Evolutionary conservation across 2,329 filamentous ascomycete genomes (phyloP).

Genomic region (Colletotrichum costaricense): DNA sequence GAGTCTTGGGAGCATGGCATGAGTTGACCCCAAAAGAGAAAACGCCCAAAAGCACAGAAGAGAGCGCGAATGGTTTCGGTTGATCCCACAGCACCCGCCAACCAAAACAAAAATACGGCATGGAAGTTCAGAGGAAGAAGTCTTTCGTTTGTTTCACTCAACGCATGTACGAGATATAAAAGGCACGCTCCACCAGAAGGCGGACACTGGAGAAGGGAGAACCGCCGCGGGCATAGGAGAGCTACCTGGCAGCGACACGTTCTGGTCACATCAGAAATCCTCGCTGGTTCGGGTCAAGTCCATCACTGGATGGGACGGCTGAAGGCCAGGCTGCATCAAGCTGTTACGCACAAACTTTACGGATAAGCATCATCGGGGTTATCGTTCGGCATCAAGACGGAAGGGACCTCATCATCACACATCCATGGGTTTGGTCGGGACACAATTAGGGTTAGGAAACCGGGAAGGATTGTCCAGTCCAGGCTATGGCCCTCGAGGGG

Average conservation of each 20-base stretch:
- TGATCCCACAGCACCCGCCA: constrained; percentile 3
- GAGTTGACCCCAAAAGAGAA: constrained; percentile 26
- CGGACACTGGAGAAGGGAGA: background rate
- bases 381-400: constrained; percentile 33
- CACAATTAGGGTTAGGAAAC: background rate
- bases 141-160: constrained; percentile 1
- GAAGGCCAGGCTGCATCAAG: constrained; percentile 25
- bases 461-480: constrained; percentile 10
- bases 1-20: constrained; percentile 28
- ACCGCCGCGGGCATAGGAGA: background rate
- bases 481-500: background rate
- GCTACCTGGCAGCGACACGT: background rate
- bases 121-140: background rate
- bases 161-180: constrained; percentile 24
- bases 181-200: constrained; percentile 6
- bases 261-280: background rate
- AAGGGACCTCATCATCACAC: constrained; percentile 23
- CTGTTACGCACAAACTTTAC: constrained; percentile 18
- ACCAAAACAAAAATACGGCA: constrained; percentile 7
- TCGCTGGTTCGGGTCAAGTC: background rate
- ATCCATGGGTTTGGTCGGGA: constrained; percentile 1
- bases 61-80: constrained; percentile 29
- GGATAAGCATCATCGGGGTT: constrained; percentile 31
- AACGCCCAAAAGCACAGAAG: constrained; percentile 32
- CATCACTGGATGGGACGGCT: background rate